Conservation (phyloP, 495 filamentous ascomycete species). For the Aspergillus carlsbadensis region DNA sequence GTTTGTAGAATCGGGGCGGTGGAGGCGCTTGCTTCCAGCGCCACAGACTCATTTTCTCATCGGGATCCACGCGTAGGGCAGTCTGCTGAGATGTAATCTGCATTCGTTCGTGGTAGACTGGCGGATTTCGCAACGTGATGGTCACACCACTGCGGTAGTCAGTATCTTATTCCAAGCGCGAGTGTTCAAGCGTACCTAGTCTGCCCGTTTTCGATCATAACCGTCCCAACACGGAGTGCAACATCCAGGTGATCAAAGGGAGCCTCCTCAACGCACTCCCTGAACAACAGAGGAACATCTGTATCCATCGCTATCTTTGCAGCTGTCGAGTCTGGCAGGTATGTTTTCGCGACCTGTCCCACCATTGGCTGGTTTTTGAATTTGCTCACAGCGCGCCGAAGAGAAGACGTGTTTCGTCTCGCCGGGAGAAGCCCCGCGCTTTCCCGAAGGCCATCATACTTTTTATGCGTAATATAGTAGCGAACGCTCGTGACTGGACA, state of each 20-base stretch:
- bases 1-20: constrained; percentile 34
- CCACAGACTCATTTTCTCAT: constrained; percentile 13
- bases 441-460: constrained; percentile 2
- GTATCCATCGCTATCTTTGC: constrained; percentile 9
- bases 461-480: neutral
- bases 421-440: neutral
- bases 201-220: constrained; percentile 44
- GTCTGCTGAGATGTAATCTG: constrained; percentile 8
- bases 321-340: neutral
- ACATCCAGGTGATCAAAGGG: constrained; percentile 42
- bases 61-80: neutral
- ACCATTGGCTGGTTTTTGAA: neutral
- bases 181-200: constrained; percentile 13
- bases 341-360: neutral
- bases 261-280: constrained; percentile 25
- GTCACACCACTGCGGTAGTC: constrained; percentile 24
- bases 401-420: neutral
- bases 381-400: neutral
- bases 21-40: constrained; percentile 15
- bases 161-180: neutral
- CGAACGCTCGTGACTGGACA: neutral
- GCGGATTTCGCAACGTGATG: constrained; percentile 28
- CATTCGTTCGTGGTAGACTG: constrained; percentile 11
- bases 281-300: constrained; percentile 34
- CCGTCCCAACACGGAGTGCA: constrained; percentile 38